These are phyloP conservation scores for Solanum lignicaule DNA, from an alignment of 257 asterid species.

Conservation along the genomic window DNA sequence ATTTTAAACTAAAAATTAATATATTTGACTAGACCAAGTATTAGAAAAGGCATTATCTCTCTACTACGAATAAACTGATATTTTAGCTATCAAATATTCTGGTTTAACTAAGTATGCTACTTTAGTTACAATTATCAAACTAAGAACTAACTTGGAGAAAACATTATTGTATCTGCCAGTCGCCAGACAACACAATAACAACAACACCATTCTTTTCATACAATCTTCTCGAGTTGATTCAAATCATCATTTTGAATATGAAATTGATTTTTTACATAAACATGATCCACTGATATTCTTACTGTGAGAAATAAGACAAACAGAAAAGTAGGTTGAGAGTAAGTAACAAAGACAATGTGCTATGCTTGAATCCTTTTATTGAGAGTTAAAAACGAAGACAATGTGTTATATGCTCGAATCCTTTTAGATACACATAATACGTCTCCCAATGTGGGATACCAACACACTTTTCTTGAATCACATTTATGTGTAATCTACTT, in stretches of 20 bases:
- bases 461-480: background rate
- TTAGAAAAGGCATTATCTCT: too few species aligned
- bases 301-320: background rate
- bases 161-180: background rate
- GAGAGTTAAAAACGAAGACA: background rate
- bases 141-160: background rate
- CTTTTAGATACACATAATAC: background rate
- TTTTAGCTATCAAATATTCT: background rate
- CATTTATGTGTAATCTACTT: background rate
- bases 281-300: background rate
- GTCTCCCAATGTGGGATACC: background rate
- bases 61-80: background rate
- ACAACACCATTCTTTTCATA: background rate
- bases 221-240: background rate
- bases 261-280: background rate
- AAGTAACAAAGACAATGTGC: background rate
- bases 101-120: background rate
- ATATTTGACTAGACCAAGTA: background rate
- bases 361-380: background rate
- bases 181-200: background rate
- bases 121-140: background rate
- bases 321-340: background rate
- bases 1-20: background rate
- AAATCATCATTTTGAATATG: background rate
- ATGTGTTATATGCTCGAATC: background rate